Percentiles rank a stretch among this genome's conserved stretches.
Evolutionary conservation across 176 grass and related monocot species (phyloP).

Genomic region (Stipa capillata): DNA sequence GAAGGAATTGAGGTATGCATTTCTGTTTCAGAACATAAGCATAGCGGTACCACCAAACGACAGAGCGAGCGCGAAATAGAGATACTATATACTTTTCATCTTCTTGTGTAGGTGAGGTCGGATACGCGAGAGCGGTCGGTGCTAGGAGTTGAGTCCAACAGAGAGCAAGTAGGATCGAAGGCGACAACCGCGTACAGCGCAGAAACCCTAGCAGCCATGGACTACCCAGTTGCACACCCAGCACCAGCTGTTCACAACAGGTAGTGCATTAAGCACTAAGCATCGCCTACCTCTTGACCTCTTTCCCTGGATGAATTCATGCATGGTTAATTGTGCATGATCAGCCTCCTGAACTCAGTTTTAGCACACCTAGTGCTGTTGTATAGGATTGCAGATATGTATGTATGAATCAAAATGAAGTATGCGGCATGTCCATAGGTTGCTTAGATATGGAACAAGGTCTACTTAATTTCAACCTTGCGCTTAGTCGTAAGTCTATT

Average conservation of each 20-base stretch:
- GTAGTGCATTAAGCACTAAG: constrained; percentile 16
- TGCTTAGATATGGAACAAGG: too few species aligned
- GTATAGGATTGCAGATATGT: neutral
- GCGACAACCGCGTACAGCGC: neutral
- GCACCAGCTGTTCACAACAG: constrained; percentile 44
- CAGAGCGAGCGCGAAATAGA: neutral
- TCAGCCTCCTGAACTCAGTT: neutral
- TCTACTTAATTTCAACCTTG: too few species aligned
- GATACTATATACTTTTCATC: too few species aligned
- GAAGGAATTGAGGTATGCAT: constrained; percentile 17
- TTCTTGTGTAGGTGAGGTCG: constrained; percentile 17
- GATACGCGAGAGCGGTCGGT: neutral
- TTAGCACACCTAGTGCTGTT: neutral
- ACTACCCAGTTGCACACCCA: constrained; percentile 37
- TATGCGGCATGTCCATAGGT: neutral
- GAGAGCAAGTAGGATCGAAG: constrained; percentile 20
- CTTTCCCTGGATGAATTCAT: neutral
- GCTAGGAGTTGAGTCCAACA: constrained; percentile 8
- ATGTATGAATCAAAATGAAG: neutral
- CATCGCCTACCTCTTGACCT: neutral
- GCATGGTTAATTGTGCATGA: too few species aligned
- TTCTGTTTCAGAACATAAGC: neutral
- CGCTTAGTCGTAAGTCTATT: too few species aligned
- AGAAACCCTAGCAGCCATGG: constrained; percentile 42
- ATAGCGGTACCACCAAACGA: neutral